Evolutionary conservation across 768 basidiomycete species (phyloP), one percentile per base, ranked within the genome.

Genomic region (Phaffia tasmanica): DNA sequence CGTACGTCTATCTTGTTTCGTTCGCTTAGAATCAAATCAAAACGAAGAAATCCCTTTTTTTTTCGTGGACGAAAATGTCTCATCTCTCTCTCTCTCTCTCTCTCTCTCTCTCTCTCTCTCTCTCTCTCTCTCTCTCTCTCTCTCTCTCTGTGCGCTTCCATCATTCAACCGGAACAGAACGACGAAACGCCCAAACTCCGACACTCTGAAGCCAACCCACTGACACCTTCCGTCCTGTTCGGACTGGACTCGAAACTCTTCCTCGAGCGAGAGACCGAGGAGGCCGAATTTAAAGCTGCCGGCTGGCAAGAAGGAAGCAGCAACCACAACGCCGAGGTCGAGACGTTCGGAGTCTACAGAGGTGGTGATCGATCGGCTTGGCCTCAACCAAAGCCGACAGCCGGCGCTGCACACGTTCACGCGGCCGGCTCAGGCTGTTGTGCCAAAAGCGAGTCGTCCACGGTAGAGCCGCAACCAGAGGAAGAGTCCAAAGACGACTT

Each of bases 181-280:
- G 91, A 95, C 72, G 78, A 80, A 30, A 95, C 93, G 4, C 91
- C 90, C 8, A 89, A 91, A 76, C 82, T 95, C 64, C 82, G 80
- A 67, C 89, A 83, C 69, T 77, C 81, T 62, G 83, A 82, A 15
- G 80, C 80, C 54, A 78, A 81, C 59, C 86, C 86, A 5, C 83
- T 93, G 27, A 84, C 86, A 71, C 89, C 90, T 0, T 78, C 81
- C 30, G 77, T 97, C 30, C 83, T 95, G 63, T 93, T 97, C 73
- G 90, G 90, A n/a, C 75, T 94, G 51, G 87, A 91, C 73, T 85
- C 89, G n/a, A 86, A 83, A 72, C 80, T 92, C 3, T 91, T 87
- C 71, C 62, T 63, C 29, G 58, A 70, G 63, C 62, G 68, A n/a
- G 68, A 65, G 73, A 74, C 73, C 63, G 70, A 75, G 76, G 30